Evolutionary conservation across 2,329 filamentous ascomycete species (phyloP).

Genomic region (Neocatenulostroma microsporum): DNA sequence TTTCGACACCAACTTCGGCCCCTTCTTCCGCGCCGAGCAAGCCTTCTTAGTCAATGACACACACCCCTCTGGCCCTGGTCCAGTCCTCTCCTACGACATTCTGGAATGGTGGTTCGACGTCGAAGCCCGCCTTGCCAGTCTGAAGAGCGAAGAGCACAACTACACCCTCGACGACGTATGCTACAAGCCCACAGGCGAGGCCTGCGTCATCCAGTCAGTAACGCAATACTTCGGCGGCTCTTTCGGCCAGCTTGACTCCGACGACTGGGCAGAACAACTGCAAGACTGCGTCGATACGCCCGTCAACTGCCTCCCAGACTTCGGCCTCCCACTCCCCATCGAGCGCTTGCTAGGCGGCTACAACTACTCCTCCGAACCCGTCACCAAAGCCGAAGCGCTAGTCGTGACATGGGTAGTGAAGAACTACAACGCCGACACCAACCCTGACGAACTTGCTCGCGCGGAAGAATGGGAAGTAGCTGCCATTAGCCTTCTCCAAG

Average conservation of each 20-base stretch:
- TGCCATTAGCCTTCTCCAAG: conserved; percentile 63
- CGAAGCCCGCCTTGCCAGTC: conserved; percentile 64
- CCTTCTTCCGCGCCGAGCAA: conserved; percentile 92
- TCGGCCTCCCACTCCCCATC: conserved; percentile 79
- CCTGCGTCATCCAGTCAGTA: conserved; percentile 89
- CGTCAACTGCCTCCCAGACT: conserved; percentile 66
- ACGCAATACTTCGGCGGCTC: conserved; percentile 75
- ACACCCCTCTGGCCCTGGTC: conserved; percentile 52
- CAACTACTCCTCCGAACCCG: conserved; percentile 45
- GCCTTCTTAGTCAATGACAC: conserved; percentile 90
- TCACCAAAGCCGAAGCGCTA: conserved; percentile 68
- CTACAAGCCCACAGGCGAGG: conserved; percentile 83
- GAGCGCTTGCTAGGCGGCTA: conserved; percentile 81
- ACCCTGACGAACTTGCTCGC: conserved; percentile 55
- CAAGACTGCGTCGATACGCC: conserved; percentile 69
- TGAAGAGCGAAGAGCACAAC: conserved; percentile 62
- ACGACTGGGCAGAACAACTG: conserved; percentile 65
- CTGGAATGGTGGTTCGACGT: conserved; percentile 90
- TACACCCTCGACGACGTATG: conserved; percentile 76
- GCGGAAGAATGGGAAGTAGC: conserved; percentile 87
- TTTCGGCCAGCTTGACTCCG: conserved; percentile 45
- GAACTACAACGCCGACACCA: conserved; percentile 71
- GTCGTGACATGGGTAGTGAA: conserved; percentile 93
- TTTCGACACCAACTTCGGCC: conserved; percentile 87
- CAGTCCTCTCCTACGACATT: conserved; percentile 81